A percentile compares a stretch with the other conserved stretches of the same genome.
Conservation (phyloP, 306 rosid genomes). For the Gleditsia sinensis region DNA sequence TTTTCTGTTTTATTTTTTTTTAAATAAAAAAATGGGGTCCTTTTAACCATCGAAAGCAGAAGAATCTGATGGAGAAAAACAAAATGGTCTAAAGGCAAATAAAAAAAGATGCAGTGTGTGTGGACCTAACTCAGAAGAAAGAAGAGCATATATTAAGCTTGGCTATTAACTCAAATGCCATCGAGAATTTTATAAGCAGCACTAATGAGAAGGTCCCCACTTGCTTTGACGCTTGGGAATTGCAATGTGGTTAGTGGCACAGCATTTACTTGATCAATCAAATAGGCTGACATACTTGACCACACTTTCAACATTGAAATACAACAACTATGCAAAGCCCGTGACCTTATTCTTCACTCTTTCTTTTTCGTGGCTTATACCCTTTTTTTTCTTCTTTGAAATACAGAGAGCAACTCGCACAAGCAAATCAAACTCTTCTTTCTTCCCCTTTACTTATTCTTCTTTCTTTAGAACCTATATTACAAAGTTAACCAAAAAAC, state of each 20-base stretch:
- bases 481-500: background rate
- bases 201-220: background rate
- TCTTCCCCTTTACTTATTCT: too few species aligned
- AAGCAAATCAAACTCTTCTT: background rate
- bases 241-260: background rate
- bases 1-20: background rate
- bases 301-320: background rate
- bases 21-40: background rate
- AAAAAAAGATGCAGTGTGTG: too few species aligned
- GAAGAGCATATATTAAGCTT: background rate
- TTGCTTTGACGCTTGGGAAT: background rate
- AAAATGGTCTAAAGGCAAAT: too few species aligned
- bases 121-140: conserved; percentile 16
- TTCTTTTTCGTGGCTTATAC: too few species aligned
- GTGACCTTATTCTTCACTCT: too few species aligned
- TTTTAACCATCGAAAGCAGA: background rate
- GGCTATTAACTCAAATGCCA: too few species aligned
- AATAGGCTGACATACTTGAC: background rate
- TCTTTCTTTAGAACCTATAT: too few species aligned
- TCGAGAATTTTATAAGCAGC: background rate
- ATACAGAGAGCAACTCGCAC: background rate
- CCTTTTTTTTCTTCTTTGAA: too few species aligned
- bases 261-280: background rate
- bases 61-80: too few species aligned
- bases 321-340: background rate